These are phyloP conservation scores for Kluyveromyces marxianus DNA, from an alignment of 1,139 yeast genomes.

Conservation along the genomic window DNA sequence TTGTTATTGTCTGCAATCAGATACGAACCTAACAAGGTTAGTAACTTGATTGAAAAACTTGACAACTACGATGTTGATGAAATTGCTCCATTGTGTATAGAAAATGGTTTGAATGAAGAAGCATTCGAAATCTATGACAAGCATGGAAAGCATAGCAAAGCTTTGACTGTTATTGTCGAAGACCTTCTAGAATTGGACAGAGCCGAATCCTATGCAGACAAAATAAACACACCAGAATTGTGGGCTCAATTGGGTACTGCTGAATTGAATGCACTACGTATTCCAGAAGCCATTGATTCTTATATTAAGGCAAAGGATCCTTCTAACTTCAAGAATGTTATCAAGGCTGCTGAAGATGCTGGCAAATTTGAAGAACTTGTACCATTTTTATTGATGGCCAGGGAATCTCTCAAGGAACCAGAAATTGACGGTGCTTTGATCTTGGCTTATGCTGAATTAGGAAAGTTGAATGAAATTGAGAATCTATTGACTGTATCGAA, in stretches of 20 bases:
- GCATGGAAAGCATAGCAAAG: slow-evolving; percentile 69
- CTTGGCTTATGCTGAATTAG: slow-evolving; percentile 76
- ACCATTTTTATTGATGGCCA: slow-evolving; percentile 87
- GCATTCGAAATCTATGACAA: slow-evolving; percentile 91
- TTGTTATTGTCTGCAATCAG: slow-evolving; percentile 89
- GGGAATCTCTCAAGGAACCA: slow-evolving; percentile 86
- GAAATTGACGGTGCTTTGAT: slow-evolving; percentile 87
- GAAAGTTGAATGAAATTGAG: slow-evolving; percentile 72
- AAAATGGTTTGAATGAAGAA: slow-evolving; percentile 83
- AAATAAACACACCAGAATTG: slow-evolving; percentile 73
- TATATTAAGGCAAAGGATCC: slow-evolving; percentile 90
- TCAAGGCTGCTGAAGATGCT: slow-evolving; percentile 91
- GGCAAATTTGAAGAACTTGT: slow-evolving; percentile 93
- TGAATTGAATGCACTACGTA: slow-evolving; percentile 87
- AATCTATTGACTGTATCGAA: slow-evolving; percentile 77
- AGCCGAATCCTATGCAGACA: slow-evolving; percentile 90
- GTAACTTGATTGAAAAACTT: slow-evolving; percentile 76
- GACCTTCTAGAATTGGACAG: slow-evolving; percentile 91
- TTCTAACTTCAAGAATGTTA: slow-evolving; percentile 81
- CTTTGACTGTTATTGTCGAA: slow-evolving; percentile 86
- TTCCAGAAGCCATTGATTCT: slow-evolving; percentile 85
- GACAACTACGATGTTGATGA: slow-evolving; percentile 91
- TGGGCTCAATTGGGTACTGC: slow-evolving; percentile 97
- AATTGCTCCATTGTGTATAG: slow-evolving; percentile 88
- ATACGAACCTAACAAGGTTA: slow-evolving; percentile 84